phyloP scores from a whole-genome alignment of 2,329 filamentous ascomycete species.

The Botrytis fragariae region DNA sequence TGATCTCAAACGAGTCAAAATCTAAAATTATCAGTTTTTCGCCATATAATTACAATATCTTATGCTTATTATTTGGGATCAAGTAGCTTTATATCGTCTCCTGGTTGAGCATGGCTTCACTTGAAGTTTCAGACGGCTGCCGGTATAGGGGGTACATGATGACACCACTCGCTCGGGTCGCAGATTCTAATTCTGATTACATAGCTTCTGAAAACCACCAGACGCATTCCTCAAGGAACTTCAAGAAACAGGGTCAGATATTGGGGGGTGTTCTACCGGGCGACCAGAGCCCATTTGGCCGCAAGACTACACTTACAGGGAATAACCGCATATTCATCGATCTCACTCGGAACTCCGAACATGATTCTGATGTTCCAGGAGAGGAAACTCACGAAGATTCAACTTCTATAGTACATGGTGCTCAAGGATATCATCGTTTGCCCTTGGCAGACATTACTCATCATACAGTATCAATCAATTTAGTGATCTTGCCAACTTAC shows the following conservation, averaged over 20 bases:
- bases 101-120: not conserved
- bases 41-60: not conserved
- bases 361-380: not conserved
- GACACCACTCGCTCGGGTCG: not conserved
- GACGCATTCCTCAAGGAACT: not conserved
- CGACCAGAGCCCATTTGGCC: not conserved
- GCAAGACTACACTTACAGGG: not conserved
- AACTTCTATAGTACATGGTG: not conserved
- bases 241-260: not conserved
- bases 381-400: too few species aligned
- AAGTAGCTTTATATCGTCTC: not conserved
- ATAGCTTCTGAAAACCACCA: too few species aligned
- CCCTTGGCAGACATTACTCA: not conserved
- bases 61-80: not conserved
- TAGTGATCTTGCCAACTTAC: not conserved
- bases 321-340: not conserved
- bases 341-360: not conserved
- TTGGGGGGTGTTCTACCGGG: not conserved
- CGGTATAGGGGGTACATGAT: not conserved
- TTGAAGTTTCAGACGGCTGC: not conserved
- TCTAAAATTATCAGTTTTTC: not conserved
- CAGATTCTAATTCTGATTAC: not conserved
- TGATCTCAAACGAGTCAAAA: not conserved
- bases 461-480: not conserved
- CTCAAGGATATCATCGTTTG: not conserved